A percentile compares a stretch with the other conserved stretches of the same genome.
These are phyloP conservation scores for Chaetomium fimeti DNA, from an alignment of 495 filamentous ascomycete species.

Conservation along the genomic window DNA sequence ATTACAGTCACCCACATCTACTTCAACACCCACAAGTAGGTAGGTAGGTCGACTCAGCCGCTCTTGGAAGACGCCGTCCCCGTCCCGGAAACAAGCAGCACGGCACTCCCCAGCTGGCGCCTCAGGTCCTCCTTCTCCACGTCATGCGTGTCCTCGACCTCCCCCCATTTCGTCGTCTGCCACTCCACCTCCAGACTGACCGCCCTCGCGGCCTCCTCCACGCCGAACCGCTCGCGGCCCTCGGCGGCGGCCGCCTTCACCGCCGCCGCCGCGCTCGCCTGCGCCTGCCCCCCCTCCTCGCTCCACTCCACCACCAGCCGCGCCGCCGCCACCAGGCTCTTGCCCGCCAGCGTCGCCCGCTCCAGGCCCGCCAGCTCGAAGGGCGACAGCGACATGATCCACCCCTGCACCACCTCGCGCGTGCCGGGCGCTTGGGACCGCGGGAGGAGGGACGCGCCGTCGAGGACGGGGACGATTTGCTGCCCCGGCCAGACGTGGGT, in stretches of 20 bases:
- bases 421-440: conserved; percentile 66
- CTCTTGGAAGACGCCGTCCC: conserved; percentile 19
- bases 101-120: conserved; percentile 82
- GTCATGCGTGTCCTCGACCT: conserved; percentile 98
- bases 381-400: conserved; percentile 67
- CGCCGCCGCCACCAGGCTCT: conserved; percentile 76
- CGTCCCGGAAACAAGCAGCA: conserved; percentile 69
- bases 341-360: conserved; percentile 75
- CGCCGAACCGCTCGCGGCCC: conserved; percentile 49
- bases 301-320: conserved; percentile 88
- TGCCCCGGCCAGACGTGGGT: conserved; percentile 82
- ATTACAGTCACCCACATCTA: background rate
- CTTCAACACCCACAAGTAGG: background rate
- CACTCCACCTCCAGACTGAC: conserved; percentile 82
- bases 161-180: conserved; percentile 90
- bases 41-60: background rate
- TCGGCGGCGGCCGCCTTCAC: conserved; percentile 3
- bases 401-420: conserved; percentile 69
- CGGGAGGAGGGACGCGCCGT: conserved; percentile 69
- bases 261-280: background rate
- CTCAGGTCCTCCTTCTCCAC: conserved; percentile 88
- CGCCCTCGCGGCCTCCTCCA: conserved; percentile 71
- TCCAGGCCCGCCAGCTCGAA: conserved; percentile 88
- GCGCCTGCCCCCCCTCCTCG: conserved; percentile 47
- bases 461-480: conserved; percentile 71